phyloP scores from a whole-genome alignment of 352 stramenopile species.

The Thalassiosira hispida region DNA sequence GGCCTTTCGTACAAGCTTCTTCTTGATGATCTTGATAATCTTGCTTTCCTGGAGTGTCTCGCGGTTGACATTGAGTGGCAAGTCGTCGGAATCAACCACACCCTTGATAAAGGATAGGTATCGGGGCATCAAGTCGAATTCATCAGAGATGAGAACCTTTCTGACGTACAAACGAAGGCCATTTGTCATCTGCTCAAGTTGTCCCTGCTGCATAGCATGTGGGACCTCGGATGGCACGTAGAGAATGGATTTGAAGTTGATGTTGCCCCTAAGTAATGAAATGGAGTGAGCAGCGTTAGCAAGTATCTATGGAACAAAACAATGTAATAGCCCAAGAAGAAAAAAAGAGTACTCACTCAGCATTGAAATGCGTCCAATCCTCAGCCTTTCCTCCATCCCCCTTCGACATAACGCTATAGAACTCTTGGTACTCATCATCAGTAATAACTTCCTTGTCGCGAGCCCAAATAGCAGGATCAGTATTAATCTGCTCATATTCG shows the following conservation, averaged over 20 bases:
- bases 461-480: constrained; percentile 97
- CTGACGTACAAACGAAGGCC: constrained; percentile 97
- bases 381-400: constrained; percentile 86
- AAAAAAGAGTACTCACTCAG: constrained; percentile 83
- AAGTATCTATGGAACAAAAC: background rate
- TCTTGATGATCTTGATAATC: constrained; percentile 98
- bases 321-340: background rate
- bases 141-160: constrained; percentile 99
- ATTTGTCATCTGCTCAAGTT: constrained; percentile 60
- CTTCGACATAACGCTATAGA: constrained; percentile 96
- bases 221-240: constrained; percentile 94
- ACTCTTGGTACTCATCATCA: constrained; percentile 98
- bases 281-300: constrained; percentile 1
- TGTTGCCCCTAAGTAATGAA: constrained; percentile 88
- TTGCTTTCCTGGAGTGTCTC: constrained; percentile 99
- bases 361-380: constrained; percentile 99
- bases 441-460: constrained; percentile 95
- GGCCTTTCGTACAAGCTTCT: constrained; percentile 99
- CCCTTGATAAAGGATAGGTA: constrained; percentile 99
- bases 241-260: constrained; percentile 99
- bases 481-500: constrained; percentile 95
- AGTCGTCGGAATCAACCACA: constrained; percentile 98
- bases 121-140: constrained; percentile 95
- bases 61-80: constrained; percentile 99
- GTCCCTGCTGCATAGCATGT: constrained; percentile 56